A percentile compares a stretch with the other conserved stretches of the same genome.
These are phyloP conservation scores for Pythium chondricola DNA, from an alignment of 352 stramenopile species.

Conservation along the genomic window DNA sequence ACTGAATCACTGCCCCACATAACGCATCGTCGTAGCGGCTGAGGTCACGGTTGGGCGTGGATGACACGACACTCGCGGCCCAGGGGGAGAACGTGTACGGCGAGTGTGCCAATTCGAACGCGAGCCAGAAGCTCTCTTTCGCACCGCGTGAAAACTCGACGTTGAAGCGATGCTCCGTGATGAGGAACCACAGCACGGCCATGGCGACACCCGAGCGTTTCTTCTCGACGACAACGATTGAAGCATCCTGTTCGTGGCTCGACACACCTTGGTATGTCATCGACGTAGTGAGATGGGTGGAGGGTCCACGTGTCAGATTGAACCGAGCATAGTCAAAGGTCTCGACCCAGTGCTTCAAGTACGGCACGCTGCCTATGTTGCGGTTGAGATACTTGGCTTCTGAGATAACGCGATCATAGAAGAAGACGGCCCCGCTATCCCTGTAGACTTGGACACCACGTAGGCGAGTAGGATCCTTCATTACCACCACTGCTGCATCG, in stretches of 20 bases:
- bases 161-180: constrained; percentile 58
- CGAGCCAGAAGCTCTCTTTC: constrained; percentile 74
- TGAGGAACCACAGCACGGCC: constrained; percentile 60
- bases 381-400: constrained; percentile 42
- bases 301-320: constrained; percentile 20
- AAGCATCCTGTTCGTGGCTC: constrained; percentile 62
- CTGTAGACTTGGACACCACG: constrained; percentile 31
- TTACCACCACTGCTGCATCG: constrained; percentile 47
- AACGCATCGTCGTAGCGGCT: constrained; percentile 44
- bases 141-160: constrained; percentile 62
- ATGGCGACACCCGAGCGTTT: constrained; percentile 31
- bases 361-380: constrained; percentile 17
- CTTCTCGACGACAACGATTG: constrained; percentile 52
- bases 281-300: constrained; percentile 32
- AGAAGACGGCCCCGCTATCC: constrained; percentile 46
- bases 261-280: constrained; percentile 36
- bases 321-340: constrained; percentile 53
- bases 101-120: constrained; percentile 50
- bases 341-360: constrained; percentile 44
- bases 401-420: constrained; percentile 58
- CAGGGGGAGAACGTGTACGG: constrained; percentile 69
- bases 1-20: constrained; percentile 62
- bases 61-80: constrained; percentile 50
- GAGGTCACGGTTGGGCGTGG: constrained; percentile 45
- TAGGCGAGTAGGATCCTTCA: constrained; percentile 37